Evolutionary conservation across 257 asterid genomes (phyloP), one percentile per base, ranked within the genome.

Genomic region (Jasminum sambac): DNA sequence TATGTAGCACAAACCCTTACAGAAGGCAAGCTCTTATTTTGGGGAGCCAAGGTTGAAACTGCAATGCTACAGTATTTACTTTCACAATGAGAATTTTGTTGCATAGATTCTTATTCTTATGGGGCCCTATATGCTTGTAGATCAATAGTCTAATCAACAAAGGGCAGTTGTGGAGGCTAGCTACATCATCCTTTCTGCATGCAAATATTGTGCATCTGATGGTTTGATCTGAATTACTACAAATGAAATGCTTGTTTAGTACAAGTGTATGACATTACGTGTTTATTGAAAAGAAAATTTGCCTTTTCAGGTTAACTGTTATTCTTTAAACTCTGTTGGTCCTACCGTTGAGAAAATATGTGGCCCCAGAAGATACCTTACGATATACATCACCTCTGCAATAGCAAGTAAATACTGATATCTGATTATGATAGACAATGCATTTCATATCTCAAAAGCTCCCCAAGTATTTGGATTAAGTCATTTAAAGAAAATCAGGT

Each of bases 101-200:
- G 39, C 66, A 40, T 23, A 21, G 19, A 55, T 55, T 55, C 6
- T 50, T 36, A 30, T 57, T 39, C 46, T 14, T 36, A 66, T 65
- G 73, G 62, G 30, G 23, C 0, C 60, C 62, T 23, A n/a, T 82
- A 63, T 66, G 14, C 46, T 44, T 76, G 84, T 88, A 92, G 98
- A 78, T 93, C 70, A 93, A 93, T 78, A 81, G 96, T 73, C 89
- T 90, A 46, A 90, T 93, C 71, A 81, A 86, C 70, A 52, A 86
- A 86, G 98, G 98, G 72, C 89, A 93, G 81, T 61, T 87, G 68
- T 90, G 98, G 96, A 90, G 98, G 87, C 92, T 93, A 39, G 86
- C 75, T 57, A 90, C 95, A 60, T 87, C 96, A 40, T 72, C 97
- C 68, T 93, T 93, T 71, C 83, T 93, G 79, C 98, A 93, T 80